These are phyloP conservation scores for Fusarium caatingaense DNA, from an alignment of 2,329 filamentous ascomycete genomes.

Conservation along the genomic window DNA sequence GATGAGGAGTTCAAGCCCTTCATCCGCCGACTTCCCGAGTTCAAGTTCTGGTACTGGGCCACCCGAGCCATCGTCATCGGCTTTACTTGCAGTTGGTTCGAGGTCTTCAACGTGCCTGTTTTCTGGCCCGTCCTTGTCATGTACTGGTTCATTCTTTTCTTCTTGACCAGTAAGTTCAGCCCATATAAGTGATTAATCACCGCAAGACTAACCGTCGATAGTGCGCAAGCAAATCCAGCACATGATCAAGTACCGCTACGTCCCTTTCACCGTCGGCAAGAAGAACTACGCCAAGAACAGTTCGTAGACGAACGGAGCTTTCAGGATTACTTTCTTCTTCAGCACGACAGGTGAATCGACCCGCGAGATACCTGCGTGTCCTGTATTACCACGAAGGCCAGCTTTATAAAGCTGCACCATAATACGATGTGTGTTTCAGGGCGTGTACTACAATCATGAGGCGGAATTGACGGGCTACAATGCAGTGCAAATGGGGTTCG, in stretches of 20 bases:
- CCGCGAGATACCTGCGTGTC: conserved; percentile 34
- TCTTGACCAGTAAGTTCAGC: conserved; percentile 85
- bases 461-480: conserved; percentile 29
- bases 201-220: conserved; percentile 52
- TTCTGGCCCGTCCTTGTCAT: conserved; percentile 99
- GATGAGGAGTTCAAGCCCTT: conserved; percentile 99
- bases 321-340: conserved; percentile 31
- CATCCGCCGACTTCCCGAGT: conserved; percentile 94
- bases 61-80: conserved; percentile 86
- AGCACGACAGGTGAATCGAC: conserved; percentile 28
- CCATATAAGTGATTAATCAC: background rate
- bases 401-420: conserved; percentile 43
- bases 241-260: conserved; percentile 99
- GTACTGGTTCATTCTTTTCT: conserved; percentile 98
- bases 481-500: conserved; percentile 28
- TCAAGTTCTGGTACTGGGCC: conserved; percentile 99
- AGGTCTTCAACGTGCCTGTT: conserved; percentile 94
- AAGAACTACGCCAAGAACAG: conserved; percentile 78
- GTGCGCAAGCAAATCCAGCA: conserved; percentile 99
- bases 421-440: conserved; percentile 42
- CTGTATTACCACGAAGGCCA: conserved; percentile 43
- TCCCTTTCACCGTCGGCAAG: conserved; percentile 94
- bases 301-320: conserved; percentile 49
- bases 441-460: conserved; percentile 42
- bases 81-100: conserved; percentile 92